Evolutionary conservation across 345 rosid genomes (phyloP).

Genomic region (Tarenaya hassleriana): DNA sequence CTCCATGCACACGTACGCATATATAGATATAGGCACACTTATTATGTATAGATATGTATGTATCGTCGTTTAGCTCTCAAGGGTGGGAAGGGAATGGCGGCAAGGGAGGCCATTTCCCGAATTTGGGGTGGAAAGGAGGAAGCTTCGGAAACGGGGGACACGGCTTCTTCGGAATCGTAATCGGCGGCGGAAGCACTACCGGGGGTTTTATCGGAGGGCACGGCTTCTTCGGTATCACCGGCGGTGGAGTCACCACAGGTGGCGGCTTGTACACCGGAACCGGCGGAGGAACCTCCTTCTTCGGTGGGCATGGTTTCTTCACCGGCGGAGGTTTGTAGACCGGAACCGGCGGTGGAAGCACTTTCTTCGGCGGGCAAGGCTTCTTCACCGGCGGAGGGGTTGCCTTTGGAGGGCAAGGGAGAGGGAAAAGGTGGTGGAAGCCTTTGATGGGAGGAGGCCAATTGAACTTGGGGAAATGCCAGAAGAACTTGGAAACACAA

Average conservation of each 20-base stretch:
- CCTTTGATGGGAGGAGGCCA: slow-evolving; percentile 21
- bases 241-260: slow-evolving; percentile 14
- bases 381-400: slow-evolving; percentile 19
- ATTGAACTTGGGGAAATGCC: slow-evolving; percentile 40
- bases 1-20: no score
- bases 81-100: slow-evolving; percentile 28
- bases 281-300: no score
- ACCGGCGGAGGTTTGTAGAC: slow-evolving; percentile 25
- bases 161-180: slow-evolving; percentile 6
- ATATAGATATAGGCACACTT: slow-evolving; percentile 10
- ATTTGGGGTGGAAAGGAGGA: slow-evolving; percentile 51
- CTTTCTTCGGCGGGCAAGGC: slow-evolving; percentile 18
- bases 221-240: slow-evolving; percentile 31
- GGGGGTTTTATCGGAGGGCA: slow-evolving; percentile 28
- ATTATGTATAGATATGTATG: slow-evolving; percentile 1
- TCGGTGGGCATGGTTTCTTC: slow-evolving; percentile 20
- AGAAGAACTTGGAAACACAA: slow-evolving; percentile 50
- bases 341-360: slow-evolving; percentile 28
- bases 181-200: slow-evolving; percentile 37
- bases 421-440: slow-evolving; percentile 28
- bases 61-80: slow-evolving; percentile 10
- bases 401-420: slow-evolving; percentile 31
- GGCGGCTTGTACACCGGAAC: slow-evolving; percentile 21
- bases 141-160: slow-evolving; percentile 35
- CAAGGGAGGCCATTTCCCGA: slow-evolving; percentile 45